These are phyloP conservation scores for Ormosia emarginata DNA, from an alignment of 306 rosid genomes.

Conservation along the genomic window DNA sequence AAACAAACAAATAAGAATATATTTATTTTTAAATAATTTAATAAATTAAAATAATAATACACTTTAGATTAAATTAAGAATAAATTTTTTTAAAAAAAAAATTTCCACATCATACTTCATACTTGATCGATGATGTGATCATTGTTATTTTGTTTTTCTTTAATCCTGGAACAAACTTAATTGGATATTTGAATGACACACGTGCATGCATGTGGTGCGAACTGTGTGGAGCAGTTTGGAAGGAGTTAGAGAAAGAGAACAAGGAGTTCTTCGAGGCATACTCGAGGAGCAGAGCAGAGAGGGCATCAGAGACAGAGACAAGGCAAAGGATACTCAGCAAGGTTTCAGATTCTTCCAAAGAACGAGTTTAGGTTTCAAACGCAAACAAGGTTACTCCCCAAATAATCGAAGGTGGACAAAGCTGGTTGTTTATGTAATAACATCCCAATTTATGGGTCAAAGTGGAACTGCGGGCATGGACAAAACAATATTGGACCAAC, in stretches of 20 bases:
- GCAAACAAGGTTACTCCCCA: constrained; percentile 15
- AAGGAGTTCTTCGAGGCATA: constrained; percentile 86
- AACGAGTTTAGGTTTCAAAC: constrained; percentile 28
- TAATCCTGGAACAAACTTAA: neutral
- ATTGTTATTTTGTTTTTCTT: neutral
- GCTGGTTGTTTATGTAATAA: neutral
- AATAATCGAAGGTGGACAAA: neutral
- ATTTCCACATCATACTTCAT: neutral
- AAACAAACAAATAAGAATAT: neutral
- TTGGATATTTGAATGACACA: neutral
- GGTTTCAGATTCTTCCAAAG: constrained; percentile 32
- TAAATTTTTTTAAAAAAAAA: no score
- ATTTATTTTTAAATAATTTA: no score
- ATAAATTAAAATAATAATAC: no score
- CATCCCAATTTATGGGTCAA: neutral
- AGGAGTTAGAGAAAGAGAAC: constrained; percentile 90
- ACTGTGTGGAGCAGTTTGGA: constrained; percentile 64
- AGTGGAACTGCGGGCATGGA: neutral
- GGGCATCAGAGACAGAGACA: constrained; percentile 35
- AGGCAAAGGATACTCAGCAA: constrained; percentile 37
- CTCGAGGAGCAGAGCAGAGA: constrained; percentile 34
- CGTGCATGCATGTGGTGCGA: constrained; percentile 29
- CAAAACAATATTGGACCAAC: constrained; percentile 2
- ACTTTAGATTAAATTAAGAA: no score
- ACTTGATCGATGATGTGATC: neutral